phyloP scores from a whole-genome alignment of 805 yeast species.

The Lipomyces japonicus region DNA sequence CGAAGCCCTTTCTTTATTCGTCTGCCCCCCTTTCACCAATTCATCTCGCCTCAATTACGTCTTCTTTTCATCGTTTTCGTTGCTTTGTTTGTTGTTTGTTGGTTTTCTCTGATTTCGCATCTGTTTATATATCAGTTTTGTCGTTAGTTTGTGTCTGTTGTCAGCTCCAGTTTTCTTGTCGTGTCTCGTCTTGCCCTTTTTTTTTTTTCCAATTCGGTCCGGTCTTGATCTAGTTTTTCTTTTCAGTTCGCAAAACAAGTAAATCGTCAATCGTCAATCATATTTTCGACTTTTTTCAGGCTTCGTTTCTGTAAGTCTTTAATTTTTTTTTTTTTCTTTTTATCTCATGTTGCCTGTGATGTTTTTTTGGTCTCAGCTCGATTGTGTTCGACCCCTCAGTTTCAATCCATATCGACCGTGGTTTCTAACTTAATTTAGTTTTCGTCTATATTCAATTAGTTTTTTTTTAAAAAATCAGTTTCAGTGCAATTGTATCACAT shows the following conservation, averaged over 20 bases:
- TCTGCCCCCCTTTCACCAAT: not conserved
- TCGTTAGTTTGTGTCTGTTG: not conserved
- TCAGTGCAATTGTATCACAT: no score
- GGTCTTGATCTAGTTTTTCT: no score
- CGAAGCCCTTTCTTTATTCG: not conserved
- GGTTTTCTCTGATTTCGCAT: not conserved
- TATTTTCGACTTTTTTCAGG: conserved; percentile 2
- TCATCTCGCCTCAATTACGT: not conserved
- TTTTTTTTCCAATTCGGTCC: not conserved
- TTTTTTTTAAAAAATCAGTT: no score
- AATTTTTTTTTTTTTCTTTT: not conserved
- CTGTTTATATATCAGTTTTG: not conserved
- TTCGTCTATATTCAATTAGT: not conserved
- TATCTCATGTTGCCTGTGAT: not conserved
- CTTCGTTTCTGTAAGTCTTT: not conserved
- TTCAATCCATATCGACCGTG: not conserved
- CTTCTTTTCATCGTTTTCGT: not conserved
- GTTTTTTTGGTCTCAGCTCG: not conserved
- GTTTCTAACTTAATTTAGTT: not conserved
- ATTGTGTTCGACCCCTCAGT: not conserved
- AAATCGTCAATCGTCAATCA: no score
- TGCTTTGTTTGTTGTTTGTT: conserved; percentile 1
- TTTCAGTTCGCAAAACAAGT: no score
- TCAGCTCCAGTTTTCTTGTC: not conserved
- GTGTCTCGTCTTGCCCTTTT: not conserved